Evolutionary conservation across 805 yeast species (phyloP), one percentile per base, ranked within the genome.

Genomic region (Teunomyces gatunensis): DNA sequence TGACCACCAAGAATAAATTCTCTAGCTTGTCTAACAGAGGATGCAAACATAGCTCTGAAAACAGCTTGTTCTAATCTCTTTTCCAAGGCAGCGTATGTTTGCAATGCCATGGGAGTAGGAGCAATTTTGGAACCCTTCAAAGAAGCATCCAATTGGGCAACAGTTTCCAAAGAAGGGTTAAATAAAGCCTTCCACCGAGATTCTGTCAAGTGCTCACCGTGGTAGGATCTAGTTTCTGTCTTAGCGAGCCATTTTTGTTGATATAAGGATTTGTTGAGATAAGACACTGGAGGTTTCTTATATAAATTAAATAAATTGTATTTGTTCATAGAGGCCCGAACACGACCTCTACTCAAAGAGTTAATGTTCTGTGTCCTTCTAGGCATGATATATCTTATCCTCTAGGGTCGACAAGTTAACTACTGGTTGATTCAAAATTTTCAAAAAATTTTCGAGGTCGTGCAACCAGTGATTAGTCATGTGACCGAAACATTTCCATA

Each of bases 201-300:
- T 65, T 94, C 99, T 0, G 92, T 87, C 47, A 92, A 66, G 64
- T 86, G 89, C 61, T 94, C 98, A 57, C 99, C 99, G 65, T 92
- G 99, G 66, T 92, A 92, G 1, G 92, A 85, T 69, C 99, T 81
- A 6, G 97, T 85, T 63, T 91, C 97, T 63, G 83, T 85, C 67
- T 94, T 92, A 44, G 97, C 85, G 5, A 77, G 70, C 92, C 96
- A 94, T 69, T 90, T 89, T 67, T 92, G 96, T 68, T 89, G 96
- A 69, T 77, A 94, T 49, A 89, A 73, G n/a, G 96, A 81, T 67
- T 80, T 79, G 3, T 82, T 76, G 52, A 75, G 72, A 61, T 79
- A 79, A 46, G 65, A 71, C 30, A 78, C 69, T 50, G 75, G 75
- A 41, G 81, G 75, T 66, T 85, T 87, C 74, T 90, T 86, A 75